These are phyloP conservation scores for Aspergillus nomiae DNA, from an alignment of 2,329 filamentous ascomycete species.

Conservation along the genomic window DNA sequence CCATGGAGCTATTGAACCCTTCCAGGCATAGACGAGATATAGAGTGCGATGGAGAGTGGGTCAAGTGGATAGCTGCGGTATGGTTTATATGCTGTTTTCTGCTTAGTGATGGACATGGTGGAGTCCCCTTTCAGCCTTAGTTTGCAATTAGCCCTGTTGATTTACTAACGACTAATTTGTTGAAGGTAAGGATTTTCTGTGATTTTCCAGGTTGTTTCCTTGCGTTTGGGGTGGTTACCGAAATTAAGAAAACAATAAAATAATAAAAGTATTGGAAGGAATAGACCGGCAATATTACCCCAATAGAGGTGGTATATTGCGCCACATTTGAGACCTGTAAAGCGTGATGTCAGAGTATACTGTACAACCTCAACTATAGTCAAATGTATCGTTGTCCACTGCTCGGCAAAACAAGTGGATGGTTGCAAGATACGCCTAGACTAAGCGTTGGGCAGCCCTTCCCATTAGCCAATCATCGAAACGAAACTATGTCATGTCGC, in stretches of 20 bases:
- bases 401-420: background rate
- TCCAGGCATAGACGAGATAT: background rate
- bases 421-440: slow-evolving; percentile 11
- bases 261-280: too few species aligned
- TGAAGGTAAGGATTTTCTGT: background rate
- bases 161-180: background rate
- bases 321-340: background rate
- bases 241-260: too few species aligned
- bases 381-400: background rate
- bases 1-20: slow-evolving; percentile 1
- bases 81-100: background rate
- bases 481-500: slow-evolving; percentile 19
- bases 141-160: background rate
- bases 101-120: background rate
- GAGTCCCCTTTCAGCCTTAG: background rate
- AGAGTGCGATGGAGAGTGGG: background rate
- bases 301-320: background rate
- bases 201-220: background rate
- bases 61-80: background rate
- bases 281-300: too few species aligned
- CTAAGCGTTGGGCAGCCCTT: slow-evolving; percentile 13
- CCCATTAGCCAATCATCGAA: slow-evolving; percentile 14
- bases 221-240: background rate
- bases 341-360: background rate
- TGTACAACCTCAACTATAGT: background rate